Percentiles rank a stretch among this genome's conserved stretches.
These are phyloP conservation scores for Apiotrichum domesticum DNA, from an alignment of 1,284 basidiomycete genomes.

Conservation along the genomic window DNA sequence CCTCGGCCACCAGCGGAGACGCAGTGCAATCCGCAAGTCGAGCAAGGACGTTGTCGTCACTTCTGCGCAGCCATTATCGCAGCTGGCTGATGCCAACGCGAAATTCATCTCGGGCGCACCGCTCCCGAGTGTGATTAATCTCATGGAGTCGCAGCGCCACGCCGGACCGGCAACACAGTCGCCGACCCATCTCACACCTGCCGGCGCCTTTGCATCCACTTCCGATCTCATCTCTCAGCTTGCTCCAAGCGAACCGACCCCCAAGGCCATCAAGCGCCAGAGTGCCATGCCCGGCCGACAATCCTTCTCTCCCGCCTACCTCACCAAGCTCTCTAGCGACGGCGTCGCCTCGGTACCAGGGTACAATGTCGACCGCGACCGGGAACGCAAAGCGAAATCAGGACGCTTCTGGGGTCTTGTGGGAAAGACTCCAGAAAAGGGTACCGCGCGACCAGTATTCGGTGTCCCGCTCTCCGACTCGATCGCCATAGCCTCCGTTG, in stretches of 20 bases:
- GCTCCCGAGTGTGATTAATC: constrained; percentile 46
- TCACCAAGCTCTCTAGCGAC: constrained; percentile 35
- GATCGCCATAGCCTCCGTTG: constrained; percentile 79
- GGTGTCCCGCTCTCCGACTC: constrained; percentile 82
- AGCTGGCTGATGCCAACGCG: constrained; percentile 57
- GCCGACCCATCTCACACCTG: neutral
- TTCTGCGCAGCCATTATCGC: constrained; percentile 57
- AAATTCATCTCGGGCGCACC: constrained; percentile 54
- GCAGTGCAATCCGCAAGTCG: constrained; percentile 37
- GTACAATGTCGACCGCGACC: constrained; percentile 49
- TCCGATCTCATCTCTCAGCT: neutral
- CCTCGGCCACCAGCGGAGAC: constrained; percentile 18
- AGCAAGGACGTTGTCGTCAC: constrained; percentile 59
- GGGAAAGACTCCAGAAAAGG: constrained; percentile 46
- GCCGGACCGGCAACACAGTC: neutral
- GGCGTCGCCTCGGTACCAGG: constrained; percentile 30
- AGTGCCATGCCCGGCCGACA: constrained; percentile 38
- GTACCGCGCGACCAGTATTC: constrained; percentile 69
- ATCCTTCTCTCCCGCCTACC: constrained; percentile 35
- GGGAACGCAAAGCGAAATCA: constrained; percentile 82
- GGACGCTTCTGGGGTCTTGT: constrained; percentile 76
- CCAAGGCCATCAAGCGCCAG: constrained; percentile 33
- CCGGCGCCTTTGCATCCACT: neutral
- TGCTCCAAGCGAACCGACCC: constrained; percentile 14
- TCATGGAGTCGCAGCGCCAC: constrained; percentile 33